Base-by-base conservation (phyloP, 1,139 yeast species). In the Candida sanyaensis region DNA sequence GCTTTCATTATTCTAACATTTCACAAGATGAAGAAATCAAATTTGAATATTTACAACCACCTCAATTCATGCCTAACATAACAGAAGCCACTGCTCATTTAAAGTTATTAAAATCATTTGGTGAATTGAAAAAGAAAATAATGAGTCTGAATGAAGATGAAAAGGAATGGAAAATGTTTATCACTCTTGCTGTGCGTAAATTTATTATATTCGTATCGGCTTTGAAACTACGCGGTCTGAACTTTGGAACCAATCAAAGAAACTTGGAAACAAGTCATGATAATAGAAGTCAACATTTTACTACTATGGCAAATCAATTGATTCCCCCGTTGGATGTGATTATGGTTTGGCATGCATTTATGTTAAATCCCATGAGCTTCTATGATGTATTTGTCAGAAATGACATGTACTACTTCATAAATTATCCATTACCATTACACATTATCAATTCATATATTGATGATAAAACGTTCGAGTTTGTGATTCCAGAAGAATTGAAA, bases 281-380 rank as follows among this genome's bases (percentile, higher is more conserved):
- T 6, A 27, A 23, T 9, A 26, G 41, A 37, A 37, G 41, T 13
- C 36, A 31, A 31, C 27, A 9, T n/a, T 24, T 31, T 17, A 29
- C 29, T 3, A 24, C 21, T 7, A 37, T 37, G 30, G 24, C 24
- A 9, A 37, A 37, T 12, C 31, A 27, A 7, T 21, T 42, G 39
- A n/a, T 24, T 13, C 74, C 75, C 1, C 73, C 74, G 2, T 51
- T 70, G 40, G 77, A 71, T 49, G 65, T 73, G 8, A 44, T 71
- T 10, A 61, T 72, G 68, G 71, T 72, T 1, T 73, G 77, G 78
- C 76, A 73, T 52, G 52, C 60, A 31, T 60, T 59, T 39, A 37
- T 52, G 11, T 44, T 55, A 38, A 50, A 56, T 40, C 55, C 62
- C 2, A 53, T 55, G 28, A 51, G 64, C 0, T 64, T 56, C 44